Base-by-base conservation (phyloP, 1,284 basidiomycete genomes). In the Trichosporon ovoides region DNA sequence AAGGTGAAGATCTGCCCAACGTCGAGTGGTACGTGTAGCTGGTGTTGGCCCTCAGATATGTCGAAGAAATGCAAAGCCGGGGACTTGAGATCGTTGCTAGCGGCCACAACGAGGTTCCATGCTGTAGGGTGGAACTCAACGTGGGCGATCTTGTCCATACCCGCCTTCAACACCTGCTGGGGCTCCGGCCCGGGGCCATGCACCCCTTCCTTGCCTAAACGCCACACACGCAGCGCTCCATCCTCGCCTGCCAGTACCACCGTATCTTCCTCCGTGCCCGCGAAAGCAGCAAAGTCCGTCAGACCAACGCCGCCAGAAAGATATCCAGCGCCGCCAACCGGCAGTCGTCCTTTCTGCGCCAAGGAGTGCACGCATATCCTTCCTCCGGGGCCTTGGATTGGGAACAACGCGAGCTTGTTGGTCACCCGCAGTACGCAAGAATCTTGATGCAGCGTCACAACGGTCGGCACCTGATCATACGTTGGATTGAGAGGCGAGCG, bases 301-400 rank as follows among this genome's bases (percentile, higher is more conserved):
- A 81, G 65, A 19, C 73, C 73, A 1, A 72, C 68, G 7, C 78
- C 79, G 11, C 64, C 69, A 1, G 70, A 67, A 9, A 81, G 55
- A 59, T 71, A 76, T 0, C 71, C 71, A 43, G 69, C 64, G 13
- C 71, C 72, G 6, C 73, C 72, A n/a, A 62, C 56, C 0, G 73
- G 69, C 33, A 81, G 59, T 11, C 80, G 64, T 0, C 79, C 79
- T 57, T 74, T 78, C 51, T 72, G 66, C 3, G 58, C 51, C 16
- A 79, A 52, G 0, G 77, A 68, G 60, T 80, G 78, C 1, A 78
- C 70, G 3, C 67, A 75, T 13, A 81, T 61, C n/a, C 77, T 64
- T 0, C 80, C 80, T 13, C 80, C 80, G 0, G 79, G 72, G 1
- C 80, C 79, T 12, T 77, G 69, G 20, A 80, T 71, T 3, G 79